A percentile compares a stretch with the other conserved stretches of the same genome.
Conservation (phyloP, 1,284 basidiomycete genomes). For the Ustilago trichophora region DNA sequence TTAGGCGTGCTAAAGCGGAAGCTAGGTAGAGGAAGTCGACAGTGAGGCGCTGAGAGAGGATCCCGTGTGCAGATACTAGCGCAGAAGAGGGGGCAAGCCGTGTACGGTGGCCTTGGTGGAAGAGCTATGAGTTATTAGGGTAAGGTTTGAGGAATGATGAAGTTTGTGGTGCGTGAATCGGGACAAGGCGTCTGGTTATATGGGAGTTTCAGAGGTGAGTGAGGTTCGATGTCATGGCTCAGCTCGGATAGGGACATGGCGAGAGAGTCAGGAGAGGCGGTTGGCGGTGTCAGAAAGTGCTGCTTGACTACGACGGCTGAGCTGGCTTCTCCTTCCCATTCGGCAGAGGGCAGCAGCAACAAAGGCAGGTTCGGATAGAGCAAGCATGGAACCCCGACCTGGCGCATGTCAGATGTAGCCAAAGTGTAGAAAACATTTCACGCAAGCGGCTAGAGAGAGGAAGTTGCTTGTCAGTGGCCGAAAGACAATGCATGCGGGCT, state of each 20-base stretch:
- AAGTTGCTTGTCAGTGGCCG: no score
- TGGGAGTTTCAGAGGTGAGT: slow-evolving; percentile 10
- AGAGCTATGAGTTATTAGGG: no score
- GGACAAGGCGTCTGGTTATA: slow-evolving; percentile 15
- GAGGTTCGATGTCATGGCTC: slow-evolving; percentile 15
- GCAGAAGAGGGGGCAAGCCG: no score
- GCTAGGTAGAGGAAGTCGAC: no score
- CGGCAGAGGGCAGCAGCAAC: background rate
- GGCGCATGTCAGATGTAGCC: slow-evolving; percentile 6
- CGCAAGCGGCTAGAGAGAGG: background rate
- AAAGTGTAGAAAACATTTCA: background rate
- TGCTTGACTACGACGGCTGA: no score
- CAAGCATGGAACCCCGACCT: background rate
- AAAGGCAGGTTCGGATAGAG: background rate
- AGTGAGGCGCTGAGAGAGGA: background rate
- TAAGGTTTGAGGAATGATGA: background rate
- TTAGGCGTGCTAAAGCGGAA: background rate
- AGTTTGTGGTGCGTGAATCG: background rate
- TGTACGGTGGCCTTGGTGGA: no score
- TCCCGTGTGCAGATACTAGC: no score
- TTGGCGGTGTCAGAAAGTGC: slow-evolving; percentile 22
- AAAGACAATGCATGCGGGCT: background rate
- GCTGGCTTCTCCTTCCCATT: no score
- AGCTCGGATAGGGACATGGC: slow-evolving; percentile 1
- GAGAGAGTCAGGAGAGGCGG: background rate